Percentiles rank a stretch among this genome's conserved stretches.
phyloP scores from a whole-genome alignment of 768 basidiomycete genomes.

The Paxillus ammoniavirescens region DNA sequence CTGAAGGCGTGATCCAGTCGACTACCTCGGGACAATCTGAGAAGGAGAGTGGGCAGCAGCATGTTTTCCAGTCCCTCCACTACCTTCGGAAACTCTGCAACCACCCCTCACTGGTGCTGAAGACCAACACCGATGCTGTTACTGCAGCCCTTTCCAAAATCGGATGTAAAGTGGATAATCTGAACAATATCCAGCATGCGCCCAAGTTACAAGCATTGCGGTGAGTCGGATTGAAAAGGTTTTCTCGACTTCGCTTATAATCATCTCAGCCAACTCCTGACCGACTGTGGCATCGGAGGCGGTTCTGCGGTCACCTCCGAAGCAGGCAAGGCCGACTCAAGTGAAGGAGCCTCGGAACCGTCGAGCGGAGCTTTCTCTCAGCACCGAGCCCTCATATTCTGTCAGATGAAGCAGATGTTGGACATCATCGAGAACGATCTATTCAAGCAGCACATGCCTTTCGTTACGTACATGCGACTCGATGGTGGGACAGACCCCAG shows the following conservation, averaged over 20 bases:
- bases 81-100: slow-evolving; percentile 98
- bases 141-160: slow-evolving; percentile 55
- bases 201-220: slow-evolving; percentile 90
- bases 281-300: slow-evolving; percentile 91
- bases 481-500: slow-evolving; percentile 90
- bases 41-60: slow-evolving; percentile 59
- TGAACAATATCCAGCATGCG: slow-evolving; percentile 86
- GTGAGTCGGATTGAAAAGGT: slow-evolving; percentile 43
- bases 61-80: slow-evolving; percentile 96
- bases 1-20: slow-evolving; percentile 61
- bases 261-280: slow-evolving; percentile 75
- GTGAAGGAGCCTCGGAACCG: slow-evolving; percentile 51
- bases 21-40: slow-evolving; percentile 31
- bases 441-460: slow-evolving; percentile 90
- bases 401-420: slow-evolving; percentile 99
- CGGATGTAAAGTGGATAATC: slow-evolving; percentile 39
- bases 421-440: slow-evolving; percentile 95
- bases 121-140: slow-evolving; percentile 61
- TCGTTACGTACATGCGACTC: slow-evolving; percentile 96
- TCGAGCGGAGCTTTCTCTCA: slow-evolving; percentile 70
- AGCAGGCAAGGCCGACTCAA: slow-evolving; percentile 63
- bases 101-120: slow-evolving; percentile 90
- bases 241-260: slow-evolving; percentile 3
- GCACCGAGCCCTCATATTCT: slow-evolving; percentile 98
- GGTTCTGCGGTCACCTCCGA: slow-evolving; percentile 43